Conservation (phyloP, 441 rosid genomes). For the Breynia disticha region DNA sequence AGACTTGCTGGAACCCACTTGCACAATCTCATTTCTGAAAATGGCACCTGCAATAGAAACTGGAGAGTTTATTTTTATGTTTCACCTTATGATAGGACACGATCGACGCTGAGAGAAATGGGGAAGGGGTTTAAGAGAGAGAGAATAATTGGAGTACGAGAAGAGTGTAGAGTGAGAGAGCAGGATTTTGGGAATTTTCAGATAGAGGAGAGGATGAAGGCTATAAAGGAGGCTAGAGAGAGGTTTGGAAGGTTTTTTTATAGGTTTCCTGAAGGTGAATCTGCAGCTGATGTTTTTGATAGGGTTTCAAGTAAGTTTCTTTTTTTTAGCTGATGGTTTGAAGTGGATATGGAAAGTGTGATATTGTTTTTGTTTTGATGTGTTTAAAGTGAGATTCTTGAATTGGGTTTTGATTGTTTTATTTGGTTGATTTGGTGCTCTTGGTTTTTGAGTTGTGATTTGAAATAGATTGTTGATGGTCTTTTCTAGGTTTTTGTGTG, state of each 20-base stretch:
- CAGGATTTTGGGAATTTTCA: constrained; percentile 99
- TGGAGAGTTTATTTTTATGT: constrained; percentile 90
- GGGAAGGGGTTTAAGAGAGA: constrained; percentile 65
- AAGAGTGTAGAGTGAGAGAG: constrained; percentile 84
- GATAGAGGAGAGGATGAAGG: constrained; percentile 75
- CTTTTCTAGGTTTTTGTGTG: too few species aligned
- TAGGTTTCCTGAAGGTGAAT: constrained; percentile 96
- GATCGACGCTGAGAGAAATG: constrained; percentile 83
- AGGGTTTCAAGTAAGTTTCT: constrained; percentile 72
- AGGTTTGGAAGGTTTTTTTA: constrained; percentile 79
- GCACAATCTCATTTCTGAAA: constrained; percentile 30
- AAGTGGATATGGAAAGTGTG: too few species aligned
- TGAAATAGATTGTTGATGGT: too few species aligned
- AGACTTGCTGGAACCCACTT: constrained; percentile 47
- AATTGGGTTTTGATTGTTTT: too few species aligned
- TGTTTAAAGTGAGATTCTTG: too few species aligned
- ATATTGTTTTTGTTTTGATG: too few species aligned
- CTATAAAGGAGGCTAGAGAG: constrained; percentile 55
- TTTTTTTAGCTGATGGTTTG: too few species aligned
- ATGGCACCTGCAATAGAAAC: constrained; percentile 16
- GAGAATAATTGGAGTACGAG: constrained; percentile 75
- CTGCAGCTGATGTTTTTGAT: constrained; percentile 95
- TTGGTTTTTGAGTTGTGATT: background rate
- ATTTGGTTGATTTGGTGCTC: too few species aligned
- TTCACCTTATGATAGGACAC: constrained; percentile 83